Percentiles rank a stretch among this genome's conserved stretches.
Evolutionary conservation across 164 flowering plant species (phyloP).

Genomic region (Liquidambar formosana): DNA sequence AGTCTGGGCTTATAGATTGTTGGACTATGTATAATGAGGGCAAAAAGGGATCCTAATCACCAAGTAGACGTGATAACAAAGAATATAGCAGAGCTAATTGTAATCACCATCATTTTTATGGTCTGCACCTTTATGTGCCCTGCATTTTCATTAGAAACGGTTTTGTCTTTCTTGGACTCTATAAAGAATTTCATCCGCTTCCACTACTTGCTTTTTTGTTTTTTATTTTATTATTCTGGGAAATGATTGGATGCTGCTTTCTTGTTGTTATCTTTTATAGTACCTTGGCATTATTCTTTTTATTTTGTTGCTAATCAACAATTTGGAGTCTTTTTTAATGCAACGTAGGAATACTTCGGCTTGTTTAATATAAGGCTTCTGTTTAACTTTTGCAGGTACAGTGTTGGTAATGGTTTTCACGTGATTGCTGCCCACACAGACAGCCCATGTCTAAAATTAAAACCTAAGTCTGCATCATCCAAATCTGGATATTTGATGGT

Average conservation of each 20-base stretch:
- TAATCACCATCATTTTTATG: background rate
- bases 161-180: background rate
- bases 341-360: background rate
- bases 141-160: background rate
- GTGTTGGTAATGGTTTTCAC: conserved; percentile 76
- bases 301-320: background rate
- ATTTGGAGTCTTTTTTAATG: background rate
- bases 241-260: background rate
- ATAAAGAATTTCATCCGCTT: background rate
- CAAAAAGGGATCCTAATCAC: background rate
- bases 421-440: conserved; percentile 96
- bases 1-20: background rate
- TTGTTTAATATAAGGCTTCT: background rate
- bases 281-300: background rate
- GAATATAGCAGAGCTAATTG: background rate
- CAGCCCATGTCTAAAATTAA: conserved; percentile 88
- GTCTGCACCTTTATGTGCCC: background rate
- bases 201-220: background rate
- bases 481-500: conserved; percentile 83
- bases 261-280: background rate
- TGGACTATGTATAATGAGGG: background rate
- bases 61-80: background rate
- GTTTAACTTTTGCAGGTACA: conserved; percentile 59
- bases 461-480: conserved; percentile 81
- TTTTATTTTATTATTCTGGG: background rate